Evolutionary conservation across 2,329 filamentous ascomycete genomes (phyloP), one percentile per base, ranked within the genome.

Genomic region (Myriosclerotinia duriaeana): DNA sequence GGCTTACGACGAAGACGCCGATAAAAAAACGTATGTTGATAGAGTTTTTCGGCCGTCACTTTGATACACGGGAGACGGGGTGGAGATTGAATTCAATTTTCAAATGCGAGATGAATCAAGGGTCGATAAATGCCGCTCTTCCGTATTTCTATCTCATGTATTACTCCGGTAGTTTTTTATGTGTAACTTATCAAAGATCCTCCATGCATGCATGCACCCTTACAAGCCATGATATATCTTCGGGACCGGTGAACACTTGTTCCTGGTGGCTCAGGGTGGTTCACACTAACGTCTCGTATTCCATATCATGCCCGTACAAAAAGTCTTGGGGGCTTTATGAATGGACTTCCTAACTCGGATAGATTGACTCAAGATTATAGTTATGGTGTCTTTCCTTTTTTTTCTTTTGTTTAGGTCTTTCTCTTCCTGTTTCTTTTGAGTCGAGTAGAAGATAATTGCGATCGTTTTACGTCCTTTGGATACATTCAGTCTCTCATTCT

Each of bases 191-290:
- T 26, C 26, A 22, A 60, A 22, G 56, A 50, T 60, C 56, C 12
- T 38, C 56, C 11, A 12, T 36, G 34, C 56, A 12, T 36, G 34
- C 56, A 48, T 36, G 42, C 20, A 38, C 14, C 48, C 26, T 52
- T 14, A 50, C 14, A 15, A 40, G 11, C 42, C 55, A 59, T 46
- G 17, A 20, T n/a, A 12, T 48, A 48, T 48, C 56, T 15, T 22
- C 42, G 20, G 56, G 40, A 34, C 30, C 30, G 6, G 30, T 34
- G 30, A 5, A n/a, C 14, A 36, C 56, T 48, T 50, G 56, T 60
- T 48, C 56, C 56, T 60, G 56, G 56, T 38, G 56, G 56, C 44
- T 60, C 56, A 38, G 20, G 15, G 22, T 52, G 44, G 56, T 48
- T 50, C 42, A 15, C 44, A 44, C 56, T 38, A 50, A 38, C 9